Evolutionary conservation across 2,329 filamentous ascomycete species (phyloP).

Genomic region (Neonectria magnoliae): DNA sequence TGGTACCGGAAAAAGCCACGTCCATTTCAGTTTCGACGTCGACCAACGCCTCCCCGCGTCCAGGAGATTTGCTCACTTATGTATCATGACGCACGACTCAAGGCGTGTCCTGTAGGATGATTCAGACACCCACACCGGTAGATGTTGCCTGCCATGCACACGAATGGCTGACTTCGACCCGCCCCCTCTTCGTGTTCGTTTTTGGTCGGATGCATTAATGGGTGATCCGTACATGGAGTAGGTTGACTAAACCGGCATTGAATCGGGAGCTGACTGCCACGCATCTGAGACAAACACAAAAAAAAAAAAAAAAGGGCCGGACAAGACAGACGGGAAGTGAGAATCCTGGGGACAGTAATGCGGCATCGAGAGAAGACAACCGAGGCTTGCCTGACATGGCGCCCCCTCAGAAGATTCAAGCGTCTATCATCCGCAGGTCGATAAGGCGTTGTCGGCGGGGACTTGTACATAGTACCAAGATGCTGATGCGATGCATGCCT

Average conservation of each 20-base stretch:
- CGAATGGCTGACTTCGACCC: neutral
- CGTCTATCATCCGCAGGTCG: neutral
- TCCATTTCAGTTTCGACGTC: conserved; percentile 30
- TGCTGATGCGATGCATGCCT: neutral
- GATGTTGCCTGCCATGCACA: neutral
- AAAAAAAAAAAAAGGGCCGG: too few species aligned
- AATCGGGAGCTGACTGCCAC: conserved; percentile 35
- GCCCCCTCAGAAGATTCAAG: neutral
- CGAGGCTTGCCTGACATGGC: neutral
- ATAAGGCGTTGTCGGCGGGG: neutral
- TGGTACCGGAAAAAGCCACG: conserved; percentile 32
- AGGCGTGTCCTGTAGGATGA: conserved; percentile 3
- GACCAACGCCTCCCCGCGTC: conserved; percentile 16
- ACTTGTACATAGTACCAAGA: neutral
- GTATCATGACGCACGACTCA: conserved; percentile 13
- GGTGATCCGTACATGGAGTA: neutral
- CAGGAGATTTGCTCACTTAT: conserved; percentile 9
- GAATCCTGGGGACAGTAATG: neutral
- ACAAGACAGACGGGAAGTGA: conserved; percentile 30
- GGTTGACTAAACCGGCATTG: conserved; percentile 34
- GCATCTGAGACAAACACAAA: conserved; percentile 31
- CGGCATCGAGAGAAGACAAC: neutral
- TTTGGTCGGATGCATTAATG: conserved; percentile 26
- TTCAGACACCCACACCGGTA: conserved; percentile 8
- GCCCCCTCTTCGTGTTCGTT: conserved; percentile 9